These are phyloP conservation scores for Echria macrotheca DNA, from an alignment of 495 filamentous ascomycete genomes.

Conservation along the genomic window DNA sequence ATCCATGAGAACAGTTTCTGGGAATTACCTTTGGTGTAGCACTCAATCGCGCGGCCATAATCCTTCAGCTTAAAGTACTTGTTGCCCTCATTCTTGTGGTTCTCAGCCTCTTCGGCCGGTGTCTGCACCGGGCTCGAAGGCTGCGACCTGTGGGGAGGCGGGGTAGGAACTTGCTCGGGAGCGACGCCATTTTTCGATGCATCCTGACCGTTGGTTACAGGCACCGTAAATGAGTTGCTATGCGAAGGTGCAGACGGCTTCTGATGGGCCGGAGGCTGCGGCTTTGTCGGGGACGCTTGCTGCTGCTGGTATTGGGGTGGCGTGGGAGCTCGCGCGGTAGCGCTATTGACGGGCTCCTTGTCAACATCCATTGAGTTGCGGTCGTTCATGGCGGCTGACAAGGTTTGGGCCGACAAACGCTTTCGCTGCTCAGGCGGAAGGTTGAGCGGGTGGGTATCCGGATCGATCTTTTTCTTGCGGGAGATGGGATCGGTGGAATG, in stretches of 20 bases:
- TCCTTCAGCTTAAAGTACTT: slow-evolving; percentile 92
- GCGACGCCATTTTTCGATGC: slow-evolving; percentile 28
- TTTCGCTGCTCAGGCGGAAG: slow-evolving; percentile 79
- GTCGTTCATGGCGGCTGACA: slow-evolving; percentile 48
- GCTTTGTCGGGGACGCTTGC: slow-evolving; percentile 17
- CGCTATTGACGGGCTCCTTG: slow-evolving; percentile 52
- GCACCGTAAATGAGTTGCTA: slow-evolving; percentile 37
- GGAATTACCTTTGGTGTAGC: slow-evolving; percentile 82
- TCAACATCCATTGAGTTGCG: slow-evolving; percentile 79
- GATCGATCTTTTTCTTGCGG: slow-evolving; percentile 52
- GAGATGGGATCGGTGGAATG: slow-evolving; percentile 34
- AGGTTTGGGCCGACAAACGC: slow-evolving; percentile 61
- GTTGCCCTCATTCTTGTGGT: slow-evolving; percentile 87
- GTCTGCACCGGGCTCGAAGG: slow-evolving; percentile 53
- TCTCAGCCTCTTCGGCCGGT: slow-evolving; percentile 69
- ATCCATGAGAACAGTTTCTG: not conserved
- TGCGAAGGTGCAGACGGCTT: slow-evolving; percentile 27
- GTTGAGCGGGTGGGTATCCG: slow-evolving; percentile 76
- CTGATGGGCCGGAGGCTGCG: slow-evolving; percentile 13
- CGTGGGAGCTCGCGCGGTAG: slow-evolving; percentile 9
- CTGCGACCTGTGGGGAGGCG: slow-evolving; percentile 70
- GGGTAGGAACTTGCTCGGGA: slow-evolving; percentile 55
- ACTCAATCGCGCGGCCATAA: slow-evolving; percentile 76
- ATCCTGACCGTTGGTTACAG: slow-evolving; percentile 50
- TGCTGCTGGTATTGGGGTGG: slow-evolving; percentile 28